Base-by-base conservation (phyloP, 2,329 filamentous ascomycete species). In the Fusarium transvaalense region DNA sequence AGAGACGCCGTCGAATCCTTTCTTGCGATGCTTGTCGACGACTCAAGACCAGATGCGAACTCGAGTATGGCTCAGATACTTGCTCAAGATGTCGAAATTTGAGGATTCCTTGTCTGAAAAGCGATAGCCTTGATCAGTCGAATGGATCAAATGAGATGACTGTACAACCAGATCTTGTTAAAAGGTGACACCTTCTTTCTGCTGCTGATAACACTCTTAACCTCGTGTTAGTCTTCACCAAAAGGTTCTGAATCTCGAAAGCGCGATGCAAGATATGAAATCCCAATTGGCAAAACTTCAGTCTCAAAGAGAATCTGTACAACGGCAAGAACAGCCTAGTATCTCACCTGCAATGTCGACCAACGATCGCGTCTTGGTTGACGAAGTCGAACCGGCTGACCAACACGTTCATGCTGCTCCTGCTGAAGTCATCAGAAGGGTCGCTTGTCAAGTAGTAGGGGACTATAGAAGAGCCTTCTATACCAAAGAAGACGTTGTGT, bases 1-100 rank as follows among this genome's bases (percentile, higher is more conserved):
- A 64, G 38, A 41, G 68, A 19, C 56, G 56, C 1, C 68, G 64
- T 35, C 64, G 69, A 10, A 71, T 71, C 6, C 46, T 71, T 15
- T 71, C 69, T 3, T 71, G 69, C 42, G 62, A 61, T 4, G 55
- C 68, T 27, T 71, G 68, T 41, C 62, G 68, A 4, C 38, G 65
- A 29, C 53, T 71, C 4, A 71, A 71, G 41, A 71, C 58, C n/a
- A 68, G 69, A 43, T 71, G 69, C 23, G 68, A 71, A 15, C 31
- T 69, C 4, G 35, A 63, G 5, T 50, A 61, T 27, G 68, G 58
- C 27, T 61, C 54, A 7, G 62, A 69, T 10, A 50, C 52, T 32
- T 71, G 68, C 35, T 56, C 47, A 8, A 56, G 68, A 37, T 71
- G 68, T 17, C 56, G 68, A 14, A 65, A 57, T 31, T 27, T 71